These are phyloP conservation scores for Brassica rapa DNA, from an alignment of 345 rosid species.

Conservation along the genomic window DNA sequence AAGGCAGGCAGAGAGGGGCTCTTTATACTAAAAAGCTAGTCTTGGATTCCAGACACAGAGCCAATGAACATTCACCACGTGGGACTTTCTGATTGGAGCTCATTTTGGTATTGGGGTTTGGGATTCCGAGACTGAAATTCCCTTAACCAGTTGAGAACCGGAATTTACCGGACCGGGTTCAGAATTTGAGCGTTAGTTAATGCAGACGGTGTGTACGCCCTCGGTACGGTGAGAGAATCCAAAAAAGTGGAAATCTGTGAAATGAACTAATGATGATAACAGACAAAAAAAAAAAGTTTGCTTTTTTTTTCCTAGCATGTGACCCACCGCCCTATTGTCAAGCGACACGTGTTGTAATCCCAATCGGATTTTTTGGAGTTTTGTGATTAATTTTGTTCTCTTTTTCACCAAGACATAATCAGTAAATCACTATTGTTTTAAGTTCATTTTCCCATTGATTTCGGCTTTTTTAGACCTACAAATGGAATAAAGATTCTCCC, in stretches of 20 bases:
- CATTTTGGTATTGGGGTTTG: slow-evolving; percentile 25
- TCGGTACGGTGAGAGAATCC: slow-evolving; percentile 42
- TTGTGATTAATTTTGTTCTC: slow-evolving; percentile 22
- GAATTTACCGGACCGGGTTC: slow-evolving; percentile 15
- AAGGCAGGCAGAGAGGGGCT: slow-evolving; percentile 13
- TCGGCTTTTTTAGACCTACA: slow-evolving; percentile 35
- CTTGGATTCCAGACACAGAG: slow-evolving; percentile 69
- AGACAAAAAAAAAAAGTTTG: background rate
- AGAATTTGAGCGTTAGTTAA: slow-evolving; percentile 2
- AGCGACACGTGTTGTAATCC: slow-evolving; percentile 35
- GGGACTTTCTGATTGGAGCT: slow-evolving; percentile 36
- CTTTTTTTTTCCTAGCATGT: slow-evolving; percentile 27
- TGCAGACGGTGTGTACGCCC: slow-evolving; percentile 39
- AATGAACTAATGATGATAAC: slow-evolving; percentile 20
- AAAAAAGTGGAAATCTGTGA: slow-evolving; percentile 35
- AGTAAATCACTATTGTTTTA: slow-evolving; percentile 14
- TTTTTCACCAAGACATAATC: slow-evolving; percentile 33
- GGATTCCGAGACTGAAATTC: slow-evolving; percentile 45
- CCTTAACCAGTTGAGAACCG: slow-evolving; percentile 48
- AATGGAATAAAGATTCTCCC: background rate
- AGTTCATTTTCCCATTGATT: slow-evolving; percentile 30
- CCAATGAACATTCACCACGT: slow-evolving; percentile 54
- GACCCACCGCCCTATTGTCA: slow-evolving; percentile 38
- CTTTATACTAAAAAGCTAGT: slow-evolving; percentile 56
- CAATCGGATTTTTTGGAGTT: slow-evolving; percentile 23